Evolutionary conservation across 169 alveolate species (phyloP).

Genomic region (Theileria orientalis): DNA sequence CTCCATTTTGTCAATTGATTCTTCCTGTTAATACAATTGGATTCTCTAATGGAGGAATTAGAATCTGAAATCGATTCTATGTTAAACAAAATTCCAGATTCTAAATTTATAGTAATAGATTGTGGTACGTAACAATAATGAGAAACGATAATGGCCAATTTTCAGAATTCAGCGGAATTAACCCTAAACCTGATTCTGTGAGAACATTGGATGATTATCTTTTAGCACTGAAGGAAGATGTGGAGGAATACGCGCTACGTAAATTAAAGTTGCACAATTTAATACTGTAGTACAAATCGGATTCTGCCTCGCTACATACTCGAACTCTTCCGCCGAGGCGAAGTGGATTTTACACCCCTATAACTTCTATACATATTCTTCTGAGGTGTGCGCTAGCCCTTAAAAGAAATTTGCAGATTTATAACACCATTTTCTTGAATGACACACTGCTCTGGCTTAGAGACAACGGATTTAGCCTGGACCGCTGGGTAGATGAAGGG

Average conservation of each 20-base stretch:
- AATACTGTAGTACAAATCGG: slow-evolving; percentile 66
- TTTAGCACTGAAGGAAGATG: slow-evolving; percentile 16
- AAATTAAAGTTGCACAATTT: not conserved
- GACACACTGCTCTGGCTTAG: slow-evolving; percentile 51
- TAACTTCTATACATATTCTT: slow-evolving; percentile 58
- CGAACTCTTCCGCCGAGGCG: not conserved
- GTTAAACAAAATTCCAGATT: slow-evolving; percentile 11
- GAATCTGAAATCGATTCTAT: slow-evolving; percentile 13
- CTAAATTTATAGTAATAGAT: slow-evolving; percentile 49
- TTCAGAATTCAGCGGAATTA: slow-evolving; percentile 54
- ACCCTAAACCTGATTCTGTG: slow-evolving; percentile 2
- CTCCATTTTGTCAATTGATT: too few species aligned
- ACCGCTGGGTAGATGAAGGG: slow-evolving; percentile 62
- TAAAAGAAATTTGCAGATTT: slow-evolving; percentile 9
- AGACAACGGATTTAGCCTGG: slow-evolving; percentile 45
- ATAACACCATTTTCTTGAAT: slow-evolving; percentile 18
- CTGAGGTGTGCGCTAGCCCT: slow-evolving; percentile 9
- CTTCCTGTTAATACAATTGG: too few species aligned
- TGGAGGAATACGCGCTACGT: slow-evolving; percentile 25
- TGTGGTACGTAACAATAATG: slow-evolving; percentile 21
- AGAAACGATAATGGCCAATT: not conserved
- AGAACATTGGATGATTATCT: slow-evolving; percentile 27
- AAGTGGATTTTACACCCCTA: slow-evolving; percentile 69
- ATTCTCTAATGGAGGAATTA: slow-evolving; percentile 10
- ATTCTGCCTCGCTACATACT: slow-evolving; percentile 57